These are phyloP conservation scores for Herpetomonas samuelpessoai DNA, from an alignment of 208 protist genomes.

Conservation along the genomic window DNA sequence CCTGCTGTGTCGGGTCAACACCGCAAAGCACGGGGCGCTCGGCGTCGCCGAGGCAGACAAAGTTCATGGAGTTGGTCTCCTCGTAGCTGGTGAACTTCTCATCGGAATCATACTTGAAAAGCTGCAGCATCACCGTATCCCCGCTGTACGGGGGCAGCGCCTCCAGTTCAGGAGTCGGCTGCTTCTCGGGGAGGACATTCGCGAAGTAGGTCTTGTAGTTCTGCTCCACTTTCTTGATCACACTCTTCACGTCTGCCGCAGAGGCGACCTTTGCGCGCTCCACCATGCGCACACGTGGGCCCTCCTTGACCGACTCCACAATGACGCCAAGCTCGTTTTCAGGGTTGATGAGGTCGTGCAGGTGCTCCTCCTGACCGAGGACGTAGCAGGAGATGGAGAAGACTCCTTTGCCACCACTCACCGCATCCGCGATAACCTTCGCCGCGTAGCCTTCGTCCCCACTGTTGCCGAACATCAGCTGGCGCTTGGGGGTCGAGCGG, in stretches of 20 bases:
- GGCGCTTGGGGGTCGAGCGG: constrained; percentile 77
- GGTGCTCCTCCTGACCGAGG: constrained; percentile 65
- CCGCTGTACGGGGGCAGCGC: constrained; percentile 83
- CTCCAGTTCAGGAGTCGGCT: constrained; percentile 77
- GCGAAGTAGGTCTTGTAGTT: constrained; percentile 84
- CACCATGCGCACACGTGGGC: constrained; percentile 79
- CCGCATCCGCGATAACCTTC: constrained; percentile 63
- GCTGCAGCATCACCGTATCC: constrained; percentile 81
- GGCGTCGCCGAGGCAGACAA: constrained; percentile 78
- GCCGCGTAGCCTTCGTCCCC: constrained; percentile 63
- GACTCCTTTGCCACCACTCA: constrained; percentile 44
- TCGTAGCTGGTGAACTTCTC: constrained; percentile 55
- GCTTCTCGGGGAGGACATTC: constrained; percentile 69
- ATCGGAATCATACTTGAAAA: constrained; percentile 79
- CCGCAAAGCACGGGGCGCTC: constrained; percentile 88
- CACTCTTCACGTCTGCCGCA: constrained; percentile 42
- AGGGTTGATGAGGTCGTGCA: constrained; percentile 77
- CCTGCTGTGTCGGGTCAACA: constrained; percentile 63
- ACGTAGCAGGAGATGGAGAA: constrained; percentile 76
- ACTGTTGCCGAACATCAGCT: constrained; percentile 74
- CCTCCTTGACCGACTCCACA: constrained; percentile 87
- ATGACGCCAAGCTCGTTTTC: constrained; percentile 82
- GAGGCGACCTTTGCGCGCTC: constrained; percentile 57
- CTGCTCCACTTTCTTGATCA: constrained; percentile 56
- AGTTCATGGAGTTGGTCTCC: constrained; percentile 84